Percentiles rank a stretch among this genome's conserved stretches.
Evolutionary conservation across 2,329 filamentous ascomycete genomes (phyloP).

Genomic region (Fusarium setosum): DNA sequence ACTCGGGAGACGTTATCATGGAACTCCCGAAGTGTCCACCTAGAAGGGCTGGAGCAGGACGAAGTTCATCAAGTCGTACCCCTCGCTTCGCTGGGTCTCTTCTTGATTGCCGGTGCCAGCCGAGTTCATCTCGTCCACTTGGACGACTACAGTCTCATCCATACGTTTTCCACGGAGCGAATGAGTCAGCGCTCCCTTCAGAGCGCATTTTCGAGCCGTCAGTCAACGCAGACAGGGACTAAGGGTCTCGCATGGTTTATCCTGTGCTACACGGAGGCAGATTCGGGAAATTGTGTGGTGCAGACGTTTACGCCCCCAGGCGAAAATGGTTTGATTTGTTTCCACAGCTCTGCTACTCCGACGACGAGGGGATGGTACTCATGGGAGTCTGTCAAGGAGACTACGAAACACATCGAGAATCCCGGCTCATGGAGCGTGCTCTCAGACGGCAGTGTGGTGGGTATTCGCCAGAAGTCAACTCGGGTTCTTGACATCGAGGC

Average conservation of each 20-base stretch:
- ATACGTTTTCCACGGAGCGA: slow-evolving; percentile 69
- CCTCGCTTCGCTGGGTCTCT: slow-evolving; percentile 67
- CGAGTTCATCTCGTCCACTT: slow-evolving; percentile 69
- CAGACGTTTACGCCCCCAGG: slow-evolving; percentile 69
- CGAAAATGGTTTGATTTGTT: slow-evolving; percentile 67
- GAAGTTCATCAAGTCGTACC: slow-evolving; percentile 65
- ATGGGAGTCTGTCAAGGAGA: slow-evolving; percentile 64
- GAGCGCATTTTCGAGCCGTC: slow-evolving; percentile 62
- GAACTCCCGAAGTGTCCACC: slow-evolving; percentile 59
- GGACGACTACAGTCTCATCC: slow-evolving; percentile 59
- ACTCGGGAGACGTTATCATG: slow-evolving; percentile 57
- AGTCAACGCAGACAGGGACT: slow-evolving; percentile 61
- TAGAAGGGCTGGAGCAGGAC: slow-evolving; percentile 59
- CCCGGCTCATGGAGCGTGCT: slow-evolving; percentile 75
- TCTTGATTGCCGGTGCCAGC: slow-evolving; percentile 68
- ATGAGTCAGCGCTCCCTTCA: slow-evolving; percentile 71
- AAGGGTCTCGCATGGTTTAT: slow-evolving; percentile 71
- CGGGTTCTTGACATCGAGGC: slow-evolving; percentile 17
- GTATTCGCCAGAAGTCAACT: slow-evolving; percentile 63
- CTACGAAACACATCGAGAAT: slow-evolving; percentile 65
- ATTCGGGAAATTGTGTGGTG: slow-evolving; percentile 71
- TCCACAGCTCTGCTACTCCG: slow-evolving; percentile 54
- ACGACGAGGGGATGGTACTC: slow-evolving; percentile 58
- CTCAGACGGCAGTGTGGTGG: slow-evolving; percentile 69
- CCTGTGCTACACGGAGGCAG: slow-evolving; percentile 70